Conservation (phyloP, 2,329 filamentous ascomycete genomes). For the Alternaria postmessia region DNA sequence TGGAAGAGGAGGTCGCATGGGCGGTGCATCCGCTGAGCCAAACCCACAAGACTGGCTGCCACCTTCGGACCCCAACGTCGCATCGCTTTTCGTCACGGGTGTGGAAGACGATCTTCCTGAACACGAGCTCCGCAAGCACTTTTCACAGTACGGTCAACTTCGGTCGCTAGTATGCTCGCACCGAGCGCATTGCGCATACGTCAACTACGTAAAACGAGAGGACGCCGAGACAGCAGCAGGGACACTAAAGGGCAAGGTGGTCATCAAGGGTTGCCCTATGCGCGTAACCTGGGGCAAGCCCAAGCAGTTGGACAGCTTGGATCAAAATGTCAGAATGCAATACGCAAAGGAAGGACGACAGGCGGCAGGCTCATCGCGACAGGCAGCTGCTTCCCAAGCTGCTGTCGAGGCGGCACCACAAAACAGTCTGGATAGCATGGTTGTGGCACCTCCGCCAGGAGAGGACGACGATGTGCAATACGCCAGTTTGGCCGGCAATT, state of each 20-base stretch:
- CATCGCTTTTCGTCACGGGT: slow-evolving; percentile 92
- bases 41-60: slow-evolving; percentile 86
- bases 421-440: slow-evolving; percentile 54
- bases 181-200: slow-evolving; percentile 94
- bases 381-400: slow-evolving; percentile 41
- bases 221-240: slow-evolving; percentile 86
- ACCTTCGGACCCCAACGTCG: slow-evolving; percentile 83
- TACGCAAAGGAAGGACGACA: slow-evolving; percentile 79
- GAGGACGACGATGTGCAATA: slow-evolving; percentile 81
- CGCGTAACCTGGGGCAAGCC: slow-evolving; percentile 92
- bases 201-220: slow-evolving; percentile 89
- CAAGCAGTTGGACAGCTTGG: slow-evolving; percentile 89
- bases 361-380: slow-evolving; percentile 35
- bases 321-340: slow-evolving; percentile 81
- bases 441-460: slow-evolving; percentile 80
- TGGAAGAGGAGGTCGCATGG: slow-evolving; percentile 57
- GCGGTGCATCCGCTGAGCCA: slow-evolving; percentile 74
- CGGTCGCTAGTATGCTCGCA: slow-evolving; percentile 95
- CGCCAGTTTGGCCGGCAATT: slow-evolving; percentile 84
- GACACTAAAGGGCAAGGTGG: slow-evolving; percentile 83
- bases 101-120: slow-evolving; percentile 96
- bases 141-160: slow-evolving; percentile 86
- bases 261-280: slow-evolving; percentile 90
- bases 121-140: slow-evolving; percentile 88
- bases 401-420: slow-evolving; percentile 54